Conservation (phyloP, 306 rosid genomes). For the Prunus padus region DNA sequence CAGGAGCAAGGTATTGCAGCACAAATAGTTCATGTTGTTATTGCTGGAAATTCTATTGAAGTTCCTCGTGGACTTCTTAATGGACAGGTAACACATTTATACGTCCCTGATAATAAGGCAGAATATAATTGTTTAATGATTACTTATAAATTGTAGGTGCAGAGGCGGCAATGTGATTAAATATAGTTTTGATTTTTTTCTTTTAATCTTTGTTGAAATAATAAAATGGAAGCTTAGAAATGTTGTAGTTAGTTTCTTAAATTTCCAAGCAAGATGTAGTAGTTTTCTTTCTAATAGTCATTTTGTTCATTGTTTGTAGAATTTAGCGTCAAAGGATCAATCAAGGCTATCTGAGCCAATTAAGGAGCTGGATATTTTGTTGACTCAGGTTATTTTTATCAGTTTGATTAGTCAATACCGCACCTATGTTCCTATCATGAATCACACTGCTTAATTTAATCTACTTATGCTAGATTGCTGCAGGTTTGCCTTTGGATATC, state of each 20-base stretch:
- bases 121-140: not conserved
- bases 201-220: not conserved
- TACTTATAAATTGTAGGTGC: not conserved
- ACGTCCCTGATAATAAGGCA: not conserved
- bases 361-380: constrained; percentile 82
- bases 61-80: constrained; percentile 63
- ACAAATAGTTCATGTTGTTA: constrained; percentile 72
- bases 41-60: constrained; percentile 89
- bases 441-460: constrained; percentile 28
- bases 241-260: not conserved
- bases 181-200: not conserved
- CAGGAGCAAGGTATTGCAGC: constrained; percentile 89
- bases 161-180: not conserved
- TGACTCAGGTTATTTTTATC: constrained; percentile 71
- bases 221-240: not conserved
- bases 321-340: constrained; percentile 70
- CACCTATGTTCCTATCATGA: constrained; percentile 9
- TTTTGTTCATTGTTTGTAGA: constrained; percentile 47
- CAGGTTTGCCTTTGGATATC: constrained; percentile 81
- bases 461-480: constrained; percentile 60
- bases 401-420: constrained; percentile 15
- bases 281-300: constrained; percentile 7
- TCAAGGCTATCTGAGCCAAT: constrained; percentile 70
- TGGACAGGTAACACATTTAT: constrained; percentile 68
- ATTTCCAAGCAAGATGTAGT: not conserved